Conservation (phyloP, 805 yeast species). For the Wickerhamiella shivajii region DNA sequence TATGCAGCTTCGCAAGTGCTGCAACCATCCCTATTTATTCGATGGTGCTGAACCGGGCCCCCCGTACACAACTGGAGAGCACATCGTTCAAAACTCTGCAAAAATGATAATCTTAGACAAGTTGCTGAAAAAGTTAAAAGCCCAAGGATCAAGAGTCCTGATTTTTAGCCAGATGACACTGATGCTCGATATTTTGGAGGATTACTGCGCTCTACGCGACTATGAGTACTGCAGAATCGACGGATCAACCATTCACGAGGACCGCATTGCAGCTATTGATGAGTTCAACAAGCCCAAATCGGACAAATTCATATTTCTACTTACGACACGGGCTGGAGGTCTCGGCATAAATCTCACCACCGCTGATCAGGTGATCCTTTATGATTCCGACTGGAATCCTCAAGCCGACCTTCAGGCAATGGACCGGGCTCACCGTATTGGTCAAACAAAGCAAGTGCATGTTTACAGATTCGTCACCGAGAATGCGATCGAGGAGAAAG, state of each 20-base stretch:
- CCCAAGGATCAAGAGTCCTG: constrained; percentile 76
- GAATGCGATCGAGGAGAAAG: constrained; percentile 93
- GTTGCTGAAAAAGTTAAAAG: constrained; percentile 52
- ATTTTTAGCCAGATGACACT: constrained; percentile 92
- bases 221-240: constrained; percentile 85
- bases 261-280: constrained; percentile 82
- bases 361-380: constrained; percentile 88
- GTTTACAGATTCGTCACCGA: constrained; percentile 90
- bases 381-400: constrained; percentile 94
- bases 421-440: constrained; percentile 92
- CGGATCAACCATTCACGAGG: constrained; percentile 88
- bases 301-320: constrained; percentile 71
- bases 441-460: constrained; percentile 87
- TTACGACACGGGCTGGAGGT: constrained; percentile 96
- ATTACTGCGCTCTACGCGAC: constrained; percentile 72
- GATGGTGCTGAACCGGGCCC: constrained; percentile 99
- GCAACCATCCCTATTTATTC: constrained; percentile 91
- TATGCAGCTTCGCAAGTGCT: constrained; percentile 92
- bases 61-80: constrained; percentile 91
- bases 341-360: constrained; percentile 86
- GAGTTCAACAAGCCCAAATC: constrained; percentile 73
- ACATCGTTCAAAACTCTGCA: constrained; percentile 72
- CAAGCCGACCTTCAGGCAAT: constrained; percentile 91
- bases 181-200: constrained; percentile 78
- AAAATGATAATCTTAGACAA: constrained; percentile 85